Conservation (phyloP, 139 green algal species). For the Picochlorum sp. region DNA sequence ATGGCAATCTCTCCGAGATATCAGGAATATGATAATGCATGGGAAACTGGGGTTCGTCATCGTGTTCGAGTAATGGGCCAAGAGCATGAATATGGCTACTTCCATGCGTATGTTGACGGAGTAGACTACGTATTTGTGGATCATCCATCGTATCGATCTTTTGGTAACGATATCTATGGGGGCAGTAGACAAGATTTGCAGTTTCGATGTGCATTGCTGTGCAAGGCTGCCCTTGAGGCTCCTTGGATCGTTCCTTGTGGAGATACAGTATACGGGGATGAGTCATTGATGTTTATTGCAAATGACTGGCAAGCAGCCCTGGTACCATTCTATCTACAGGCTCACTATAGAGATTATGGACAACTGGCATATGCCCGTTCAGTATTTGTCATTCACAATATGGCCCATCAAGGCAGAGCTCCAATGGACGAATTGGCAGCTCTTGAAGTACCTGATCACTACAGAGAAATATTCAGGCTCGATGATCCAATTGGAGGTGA, state of each 20-base stretch:
- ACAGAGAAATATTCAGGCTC: constrained; percentile 48
- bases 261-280: constrained; percentile 68
- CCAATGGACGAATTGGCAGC: constrained; percentile 69
- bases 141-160: constrained; percentile 60
- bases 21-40: constrained; percentile 50
- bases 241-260: constrained; percentile 79
- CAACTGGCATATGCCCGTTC: constrained; percentile 81
- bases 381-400: constrained; percentile 85
- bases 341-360: constrained; percentile 91
- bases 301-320: constrained; percentile 93
- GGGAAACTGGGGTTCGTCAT: constrained; percentile 61
- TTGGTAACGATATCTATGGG: constrained; percentile 64
- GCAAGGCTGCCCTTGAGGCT: constrained; percentile 72
- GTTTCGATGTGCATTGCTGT: constrained; percentile 70
- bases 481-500: constrained; percentile 88
- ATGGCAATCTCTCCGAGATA: constrained; percentile 83
- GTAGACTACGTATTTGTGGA: constrained; percentile 92
- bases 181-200: constrained; percentile 52
- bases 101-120: constrained; percentile 63
- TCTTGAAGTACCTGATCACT: constrained; percentile 73
- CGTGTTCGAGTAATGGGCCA: constrained; percentile 45
- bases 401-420: constrained; percentile 84
- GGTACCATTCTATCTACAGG: constrained; percentile 85
- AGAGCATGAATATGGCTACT: constrained; percentile 71
- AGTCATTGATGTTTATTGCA: constrained; percentile 79